phyloP scores from a whole-genome alignment of 192 early-diverging fungal species.

The Phycomyces blakesleeanus region DNA sequence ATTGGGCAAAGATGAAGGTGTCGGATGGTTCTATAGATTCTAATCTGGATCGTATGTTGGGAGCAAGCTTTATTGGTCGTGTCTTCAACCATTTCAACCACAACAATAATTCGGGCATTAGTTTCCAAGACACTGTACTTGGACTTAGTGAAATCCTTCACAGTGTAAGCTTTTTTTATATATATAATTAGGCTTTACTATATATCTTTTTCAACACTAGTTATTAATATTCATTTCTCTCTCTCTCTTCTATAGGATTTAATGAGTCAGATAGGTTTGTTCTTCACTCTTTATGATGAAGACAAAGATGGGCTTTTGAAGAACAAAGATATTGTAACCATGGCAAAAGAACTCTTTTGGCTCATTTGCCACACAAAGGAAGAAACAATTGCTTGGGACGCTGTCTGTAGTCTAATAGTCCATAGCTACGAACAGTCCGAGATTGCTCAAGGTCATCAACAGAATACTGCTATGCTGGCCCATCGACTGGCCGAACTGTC shows the following conservation, averaged over 20 bases:
- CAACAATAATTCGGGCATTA: constrained; percentile 31
- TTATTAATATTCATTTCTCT: too few species aligned
- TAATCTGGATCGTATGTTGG: background rate
- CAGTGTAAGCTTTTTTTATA: constrained; percentile 17
- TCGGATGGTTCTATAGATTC: constrained; percentile 5
- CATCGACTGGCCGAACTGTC: constrained; percentile 11
- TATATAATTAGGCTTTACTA: background rate
- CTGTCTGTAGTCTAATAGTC: constrained; percentile 11
- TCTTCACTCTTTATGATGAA: constrained; percentile 79
- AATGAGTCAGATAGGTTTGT: constrained; percentile 71
- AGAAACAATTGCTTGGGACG: constrained; percentile 54
- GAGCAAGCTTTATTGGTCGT: constrained; percentile 20
- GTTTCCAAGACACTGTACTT: constrained; percentile 67
- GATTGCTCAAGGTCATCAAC: constrained; percentile 16
- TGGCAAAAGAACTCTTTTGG: constrained; percentile 85
- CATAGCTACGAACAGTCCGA: constrained; percentile 22
- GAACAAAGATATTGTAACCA: constrained; percentile 76
- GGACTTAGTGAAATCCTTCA: constrained; percentile 63
- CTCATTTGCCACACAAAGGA: constrained; percentile 54
- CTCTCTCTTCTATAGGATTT: constrained; percentile 77
- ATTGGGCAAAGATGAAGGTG: constrained; percentile 52
- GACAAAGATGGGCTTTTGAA: constrained; percentile 60
- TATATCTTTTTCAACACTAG: background rate
- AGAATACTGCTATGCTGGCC: background rate
- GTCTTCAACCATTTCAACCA: constrained; percentile 16